phyloP scores from a whole-genome alignment of 495 filamentous ascomycete genomes.

The Achaetomiella virescens region DNA sequence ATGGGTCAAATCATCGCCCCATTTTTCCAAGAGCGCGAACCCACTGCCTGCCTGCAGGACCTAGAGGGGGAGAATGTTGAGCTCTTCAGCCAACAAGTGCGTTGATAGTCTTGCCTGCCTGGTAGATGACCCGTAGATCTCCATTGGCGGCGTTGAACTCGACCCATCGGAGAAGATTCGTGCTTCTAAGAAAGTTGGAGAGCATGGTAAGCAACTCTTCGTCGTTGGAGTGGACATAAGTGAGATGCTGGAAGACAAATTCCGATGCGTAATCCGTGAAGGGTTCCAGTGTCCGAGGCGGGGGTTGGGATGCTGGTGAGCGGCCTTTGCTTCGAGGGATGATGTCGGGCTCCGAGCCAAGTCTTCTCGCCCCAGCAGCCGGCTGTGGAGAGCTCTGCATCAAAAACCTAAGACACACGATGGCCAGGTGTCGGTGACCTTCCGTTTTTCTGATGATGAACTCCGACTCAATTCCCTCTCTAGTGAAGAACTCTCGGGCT shows the following conservation, averaged over 20 bases:
- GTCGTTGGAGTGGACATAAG: neutral
- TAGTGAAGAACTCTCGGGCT: slow-evolving; percentile 13
- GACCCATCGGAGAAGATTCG: slow-evolving; percentile 9
- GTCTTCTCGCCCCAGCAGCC: neutral
- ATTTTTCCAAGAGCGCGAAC: neutral
- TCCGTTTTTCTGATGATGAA: slow-evolving; percentile 2
- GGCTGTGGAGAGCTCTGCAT: neutral
- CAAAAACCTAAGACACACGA: slow-evolving; percentile 6
- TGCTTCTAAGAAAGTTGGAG: slow-evolving; percentile 8
- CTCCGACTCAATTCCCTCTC: neutral
- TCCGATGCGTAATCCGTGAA: slow-evolving; percentile 12
- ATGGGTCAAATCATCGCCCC: slow-evolving; percentile 10
- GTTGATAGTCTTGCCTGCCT: slow-evolving; percentile 13
- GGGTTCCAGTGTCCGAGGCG: neutral
- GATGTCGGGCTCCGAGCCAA: neutral
- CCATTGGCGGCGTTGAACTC: slow-evolving; percentile 5
- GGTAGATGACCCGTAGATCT: slow-evolving; percentile 8
- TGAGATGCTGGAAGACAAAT: slow-evolving; percentile 14
- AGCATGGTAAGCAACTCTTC: slow-evolving; percentile 9
- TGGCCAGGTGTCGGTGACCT: slow-evolving; percentile 8
- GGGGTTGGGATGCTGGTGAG: neutral
- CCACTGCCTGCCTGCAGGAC: neutral
- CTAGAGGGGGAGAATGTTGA: neutral
- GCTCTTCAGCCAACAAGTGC: neutral
- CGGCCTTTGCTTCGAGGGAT: neutral